Conservation (phyloP, 177 flowering plant species). For the Telopea speciosissima region DNA sequence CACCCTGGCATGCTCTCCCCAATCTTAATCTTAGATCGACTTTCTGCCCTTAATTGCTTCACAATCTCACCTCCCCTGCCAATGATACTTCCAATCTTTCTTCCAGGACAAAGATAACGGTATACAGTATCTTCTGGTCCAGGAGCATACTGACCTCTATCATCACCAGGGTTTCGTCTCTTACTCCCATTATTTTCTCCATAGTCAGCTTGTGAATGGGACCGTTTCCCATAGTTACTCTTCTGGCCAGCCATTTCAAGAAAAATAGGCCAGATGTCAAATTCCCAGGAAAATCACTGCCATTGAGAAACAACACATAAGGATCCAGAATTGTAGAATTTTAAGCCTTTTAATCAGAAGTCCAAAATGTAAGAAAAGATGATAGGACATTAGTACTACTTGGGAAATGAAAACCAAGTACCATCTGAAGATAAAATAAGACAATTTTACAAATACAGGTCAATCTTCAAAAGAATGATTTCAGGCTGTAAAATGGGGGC, state of each 20-base stretch:
- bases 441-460: background rate
- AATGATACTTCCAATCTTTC: slow-evolving; percentile 88
- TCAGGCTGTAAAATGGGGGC: background rate
- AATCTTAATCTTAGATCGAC: slow-evolving; percentile 81
- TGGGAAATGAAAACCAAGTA: background rate
- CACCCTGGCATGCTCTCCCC: slow-evolving; percentile 76
- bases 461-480: too few relatives aligned
- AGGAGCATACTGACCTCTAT: slow-evolving; percentile 57
- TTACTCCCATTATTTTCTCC: slow-evolving; percentile 60
- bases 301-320: background rate
- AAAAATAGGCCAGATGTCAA: slow-evolving; percentile 5
- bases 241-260: slow-evolving; percentile 68
- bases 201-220: slow-evolving; percentile 63
- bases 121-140: slow-evolving; percentile 79
- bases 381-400: background rate
- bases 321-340: background rate
- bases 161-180: slow-evolving; percentile 69
- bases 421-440: too few relatives aligned
- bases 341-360: background rate
- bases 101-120: slow-evolving; percentile 75
- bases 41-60: slow-evolving; percentile 80
- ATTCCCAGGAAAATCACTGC: background rate
- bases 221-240: slow-evolving; percentile 67
- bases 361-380: background rate
- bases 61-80: slow-evolving; percentile 98